Evolutionary conservation across 176 grass and related monocot species (phyloP).

Genomic region (Musa troglodytarum): DNA sequence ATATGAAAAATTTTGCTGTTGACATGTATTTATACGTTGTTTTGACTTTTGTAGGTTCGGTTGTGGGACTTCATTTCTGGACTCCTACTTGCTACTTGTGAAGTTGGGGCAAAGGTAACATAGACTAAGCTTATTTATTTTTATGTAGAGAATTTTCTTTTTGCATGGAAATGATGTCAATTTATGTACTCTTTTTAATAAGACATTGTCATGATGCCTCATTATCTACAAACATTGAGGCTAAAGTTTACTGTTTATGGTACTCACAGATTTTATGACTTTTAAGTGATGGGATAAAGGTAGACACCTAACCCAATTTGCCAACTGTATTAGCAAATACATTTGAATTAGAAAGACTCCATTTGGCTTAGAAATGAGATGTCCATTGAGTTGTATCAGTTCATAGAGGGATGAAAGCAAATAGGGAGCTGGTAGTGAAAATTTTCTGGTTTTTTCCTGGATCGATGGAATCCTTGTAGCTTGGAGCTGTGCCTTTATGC

Average conservation of each 20-base stretch:
- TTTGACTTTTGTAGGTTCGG: constrained; percentile 48
- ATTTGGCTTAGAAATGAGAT: neutral
- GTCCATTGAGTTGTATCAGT: neutral
- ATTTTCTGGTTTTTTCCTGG: neutral
- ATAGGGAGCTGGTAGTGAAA: neutral
- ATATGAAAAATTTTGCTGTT: constrained; percentile 10
- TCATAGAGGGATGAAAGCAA: neutral
- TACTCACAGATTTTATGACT: neutral
- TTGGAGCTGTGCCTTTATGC: neutral
- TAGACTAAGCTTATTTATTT: neutral
- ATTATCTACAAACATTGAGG: no score
- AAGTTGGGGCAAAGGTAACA: constrained; percentile 55
- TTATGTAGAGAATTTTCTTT: neutral
- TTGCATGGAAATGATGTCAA: no score
- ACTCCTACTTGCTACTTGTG: constrained; percentile 66
- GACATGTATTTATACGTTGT: constrained; percentile 6
- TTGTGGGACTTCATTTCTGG: constrained; percentile 86
- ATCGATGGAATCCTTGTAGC: neutral
- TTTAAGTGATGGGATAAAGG: neutral
- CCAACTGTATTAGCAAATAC: no score
- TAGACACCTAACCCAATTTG: no score
- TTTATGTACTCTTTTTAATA: neutral
- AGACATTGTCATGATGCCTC: neutral
- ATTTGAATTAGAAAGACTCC: neutral
- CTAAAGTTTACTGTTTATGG: neutral